Conservation (phyloP, 108 stramenopile species). For the Pseudonitzschia multistriata region DNA sequence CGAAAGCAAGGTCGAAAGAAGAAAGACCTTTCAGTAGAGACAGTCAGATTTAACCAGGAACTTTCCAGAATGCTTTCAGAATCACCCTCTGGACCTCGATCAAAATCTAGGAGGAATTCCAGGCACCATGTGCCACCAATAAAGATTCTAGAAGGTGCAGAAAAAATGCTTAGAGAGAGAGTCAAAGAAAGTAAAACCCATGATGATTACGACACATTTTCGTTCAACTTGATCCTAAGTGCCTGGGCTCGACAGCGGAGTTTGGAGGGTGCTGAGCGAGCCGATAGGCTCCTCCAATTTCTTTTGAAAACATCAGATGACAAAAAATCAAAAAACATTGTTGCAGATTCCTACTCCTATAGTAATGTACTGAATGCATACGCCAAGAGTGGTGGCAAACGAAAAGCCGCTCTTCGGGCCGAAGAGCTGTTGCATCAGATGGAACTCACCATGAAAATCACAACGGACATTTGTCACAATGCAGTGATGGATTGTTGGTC, state of each 20-base stretch:
- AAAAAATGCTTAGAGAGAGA: conserved; percentile 11
- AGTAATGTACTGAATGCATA: conserved; percentile 36
- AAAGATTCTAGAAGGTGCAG: conserved; percentile 18
- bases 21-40: background rate
- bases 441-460: conserved; percentile 29
- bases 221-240: conserved; percentile 39
- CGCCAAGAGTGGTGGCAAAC: conserved; percentile 31
- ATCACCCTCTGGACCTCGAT: background rate
- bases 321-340: background rate
- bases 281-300: conserved; percentile 28
- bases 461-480: conserved; percentile 38
- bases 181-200: conserved; percentile 3
- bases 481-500: conserved; percentile 55
- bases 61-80: conserved; percentile 7
- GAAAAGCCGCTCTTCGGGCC: conserved; percentile 42
- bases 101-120: background rate
- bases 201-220: conserved; percentile 32
- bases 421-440: conserved; percentile 55
- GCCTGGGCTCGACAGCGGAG: conserved; percentile 39
- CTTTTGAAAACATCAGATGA: conserved; percentile 18
- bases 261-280: conserved; percentile 23
- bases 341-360: conserved; percentile 37
- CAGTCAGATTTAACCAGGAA: conserved; percentile 18
- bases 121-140: background rate
- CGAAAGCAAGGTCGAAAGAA: background rate